phyloP scores from a whole-genome alignment of 306 rosid genomes.

The Lagenaria siceraria region DNA sequence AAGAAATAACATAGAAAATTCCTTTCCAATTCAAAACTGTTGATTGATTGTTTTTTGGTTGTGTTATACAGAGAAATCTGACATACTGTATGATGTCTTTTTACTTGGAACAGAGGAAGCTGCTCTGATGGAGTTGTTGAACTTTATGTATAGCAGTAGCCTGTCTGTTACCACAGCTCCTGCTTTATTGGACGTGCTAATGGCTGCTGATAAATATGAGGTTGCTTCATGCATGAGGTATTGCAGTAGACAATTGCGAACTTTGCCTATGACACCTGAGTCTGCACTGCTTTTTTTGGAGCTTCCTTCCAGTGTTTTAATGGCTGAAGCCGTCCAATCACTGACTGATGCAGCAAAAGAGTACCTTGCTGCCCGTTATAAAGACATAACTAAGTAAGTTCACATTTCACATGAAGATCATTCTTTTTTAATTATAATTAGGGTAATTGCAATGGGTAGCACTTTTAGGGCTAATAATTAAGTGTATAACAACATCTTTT shows the following conservation, averaged over 20 bases:
- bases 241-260: slow-evolving; percentile 66
- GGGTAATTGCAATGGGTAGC: too few relatives aligned
- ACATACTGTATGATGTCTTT: slow-evolving; percentile 3
- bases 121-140: slow-evolving; percentile 91
- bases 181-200: slow-evolving; percentile 73
- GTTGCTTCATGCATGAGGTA: slow-evolving; percentile 96
- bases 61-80: slow-evolving; percentile 1
- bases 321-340: slow-evolving; percentile 90
- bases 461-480: too few relatives aligned
- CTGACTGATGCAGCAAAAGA: slow-evolving; percentile 87
- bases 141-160: slow-evolving; percentile 81
- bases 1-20: slow-evolving; percentile 3
- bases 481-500: too few relatives aligned
- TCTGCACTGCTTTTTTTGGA: slow-evolving; percentile 89
- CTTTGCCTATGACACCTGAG: slow-evolving; percentile 72
- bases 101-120: slow-evolving; percentile 64
- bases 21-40: background rate
- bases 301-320: slow-evolving; percentile 83
- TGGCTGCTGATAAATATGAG: slow-evolving; percentile 98
- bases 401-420: background rate
- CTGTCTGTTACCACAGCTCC: slow-evolving; percentile 52
- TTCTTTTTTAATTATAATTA: background rate
- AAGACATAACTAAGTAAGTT: slow-evolving; percentile 74
- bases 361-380: slow-evolving; percentile 73
- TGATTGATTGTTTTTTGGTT: background rate